Conservation (phyloP, 2,329 filamentous ascomycete genomes). For the Talaromyces sp. region DNA sequence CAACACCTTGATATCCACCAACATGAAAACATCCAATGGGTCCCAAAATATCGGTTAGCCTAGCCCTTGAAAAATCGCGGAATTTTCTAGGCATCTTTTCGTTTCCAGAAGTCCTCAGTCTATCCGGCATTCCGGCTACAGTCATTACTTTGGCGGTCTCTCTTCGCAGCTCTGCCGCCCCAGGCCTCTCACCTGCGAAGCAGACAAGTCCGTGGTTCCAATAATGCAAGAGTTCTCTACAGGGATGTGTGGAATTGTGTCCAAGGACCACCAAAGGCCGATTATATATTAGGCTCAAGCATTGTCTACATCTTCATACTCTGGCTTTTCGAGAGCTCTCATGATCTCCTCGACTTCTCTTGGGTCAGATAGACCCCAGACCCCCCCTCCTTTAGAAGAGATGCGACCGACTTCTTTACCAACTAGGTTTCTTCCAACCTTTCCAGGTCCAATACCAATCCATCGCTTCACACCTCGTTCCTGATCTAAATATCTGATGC, state of each 20-base stretch:
- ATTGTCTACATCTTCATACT: constrained; percentile 18
- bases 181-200: not conserved
- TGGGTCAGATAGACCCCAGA: constrained; percentile 86
- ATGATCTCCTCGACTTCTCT: constrained; percentile 68
- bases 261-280: not conserved
- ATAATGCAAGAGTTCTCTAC: not conserved
- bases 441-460: constrained; percentile 89
- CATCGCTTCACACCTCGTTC: constrained; percentile 76
- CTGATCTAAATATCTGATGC: constrained; percentile 82
- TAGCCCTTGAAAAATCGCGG: not conserved
- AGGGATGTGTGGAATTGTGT: not conserved
- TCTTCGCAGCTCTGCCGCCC: not conserved
- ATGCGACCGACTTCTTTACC: constrained; percentile 91
- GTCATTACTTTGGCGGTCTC: not conserved
- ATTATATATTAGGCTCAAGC: not conserved
- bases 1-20: not conserved
- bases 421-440: constrained; percentile 87
- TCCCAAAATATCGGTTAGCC: not conserved
- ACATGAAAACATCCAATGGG: not conserved
- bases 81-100: not conserved
- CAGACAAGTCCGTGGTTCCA: not conserved
- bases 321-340: constrained; percentile 62
- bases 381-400: constrained; percentile 77
- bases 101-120: not conserved
- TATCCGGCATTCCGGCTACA: not conserved